Conservation (phyloP, 177 flowering plant genomes). For the Vitis hybrid region DNA sequence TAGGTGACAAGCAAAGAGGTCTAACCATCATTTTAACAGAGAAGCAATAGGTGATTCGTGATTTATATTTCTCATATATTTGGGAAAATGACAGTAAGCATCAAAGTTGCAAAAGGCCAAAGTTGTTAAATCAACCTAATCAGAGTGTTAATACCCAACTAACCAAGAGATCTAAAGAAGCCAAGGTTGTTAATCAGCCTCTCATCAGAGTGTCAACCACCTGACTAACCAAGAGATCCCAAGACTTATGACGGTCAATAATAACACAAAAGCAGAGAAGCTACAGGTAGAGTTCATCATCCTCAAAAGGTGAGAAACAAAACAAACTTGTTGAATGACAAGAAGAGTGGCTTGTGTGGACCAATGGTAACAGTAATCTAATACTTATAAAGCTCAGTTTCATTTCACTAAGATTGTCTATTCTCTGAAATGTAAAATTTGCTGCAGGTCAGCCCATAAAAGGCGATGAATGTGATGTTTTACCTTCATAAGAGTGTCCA, state of each 20-base stretch:
- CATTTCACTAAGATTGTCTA: background rate
- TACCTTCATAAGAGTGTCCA: slow-evolving; percentile 60
- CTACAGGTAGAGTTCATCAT: background rate
- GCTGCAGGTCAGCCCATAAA: background rate
- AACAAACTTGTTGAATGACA: no score
- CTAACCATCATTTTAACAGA: background rate
- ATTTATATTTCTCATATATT: no score
- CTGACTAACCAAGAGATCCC: background rate
- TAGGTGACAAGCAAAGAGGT: no score
- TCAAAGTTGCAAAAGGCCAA: background rate
- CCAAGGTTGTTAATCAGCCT: no score
- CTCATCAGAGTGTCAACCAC: background rate
- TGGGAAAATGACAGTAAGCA: no score
- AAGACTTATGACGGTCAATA: background rate
- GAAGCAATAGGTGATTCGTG: background rate
- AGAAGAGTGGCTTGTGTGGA: no score
- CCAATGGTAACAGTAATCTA: background rate
- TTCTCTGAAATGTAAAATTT: background rate
- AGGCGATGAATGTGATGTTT: slow-evolving; percentile 2
- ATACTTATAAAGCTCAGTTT: no score
- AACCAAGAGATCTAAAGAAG: no score
- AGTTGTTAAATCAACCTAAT: background rate
- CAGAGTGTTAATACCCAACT: no score
- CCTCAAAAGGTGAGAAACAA: no score
- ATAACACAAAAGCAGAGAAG: background rate